These are phyloP conservation scores for Triticum monococcum DNA, from an alignment of 176 grass and related monocot genomes.

Conservation along the genomic window DNA sequence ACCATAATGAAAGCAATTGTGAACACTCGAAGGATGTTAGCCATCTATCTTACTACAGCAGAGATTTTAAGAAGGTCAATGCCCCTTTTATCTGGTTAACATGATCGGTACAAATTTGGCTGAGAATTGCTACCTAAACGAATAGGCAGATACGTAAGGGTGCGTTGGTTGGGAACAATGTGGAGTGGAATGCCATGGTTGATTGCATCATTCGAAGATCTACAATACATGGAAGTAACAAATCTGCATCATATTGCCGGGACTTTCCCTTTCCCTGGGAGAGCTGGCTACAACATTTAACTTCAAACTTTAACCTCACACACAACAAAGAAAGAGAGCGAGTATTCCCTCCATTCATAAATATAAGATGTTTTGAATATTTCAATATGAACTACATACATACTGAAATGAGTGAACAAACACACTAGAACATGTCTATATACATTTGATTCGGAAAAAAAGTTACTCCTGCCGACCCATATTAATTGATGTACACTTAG, in stretches of 20 bases:
- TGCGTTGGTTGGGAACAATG: no score
- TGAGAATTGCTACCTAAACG: neutral
- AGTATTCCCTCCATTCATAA: no score
- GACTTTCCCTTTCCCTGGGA: neutral
- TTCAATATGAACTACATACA: no score
- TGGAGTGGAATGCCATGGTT: no score
- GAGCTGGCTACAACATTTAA: neutral
- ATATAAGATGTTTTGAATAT: no score
- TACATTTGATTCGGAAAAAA: no score
- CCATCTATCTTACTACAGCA: neutral
- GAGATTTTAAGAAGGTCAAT: neutral
- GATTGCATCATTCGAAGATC: neutral
- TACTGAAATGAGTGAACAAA: no score
- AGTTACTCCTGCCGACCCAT: no score
- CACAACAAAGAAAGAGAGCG: neutral
- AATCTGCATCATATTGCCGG: neutral
- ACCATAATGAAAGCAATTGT: neutral
- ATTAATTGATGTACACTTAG: no score
- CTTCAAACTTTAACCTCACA: neutral
- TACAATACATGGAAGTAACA: neutral
- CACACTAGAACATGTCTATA: no score
- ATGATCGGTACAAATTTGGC: neutral
- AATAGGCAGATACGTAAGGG: neutral
- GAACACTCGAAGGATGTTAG: neutral
- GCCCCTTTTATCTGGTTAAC: neutral